Evolutionary conservation across 306 rosid genomes (phyloP).

Genomic region (Pyrus communis): DNA sequence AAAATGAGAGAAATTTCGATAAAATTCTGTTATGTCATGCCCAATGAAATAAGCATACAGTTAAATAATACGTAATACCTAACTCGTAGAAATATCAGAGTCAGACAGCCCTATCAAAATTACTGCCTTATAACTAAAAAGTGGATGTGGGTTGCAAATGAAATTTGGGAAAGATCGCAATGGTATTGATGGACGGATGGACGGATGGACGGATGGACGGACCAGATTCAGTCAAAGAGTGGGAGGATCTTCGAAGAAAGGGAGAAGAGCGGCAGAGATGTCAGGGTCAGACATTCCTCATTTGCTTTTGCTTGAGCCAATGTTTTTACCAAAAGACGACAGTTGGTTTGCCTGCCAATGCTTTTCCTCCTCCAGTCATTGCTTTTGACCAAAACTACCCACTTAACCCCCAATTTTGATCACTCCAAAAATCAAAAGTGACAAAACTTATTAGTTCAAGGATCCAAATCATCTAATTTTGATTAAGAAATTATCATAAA

Average conservation of each 20-base stretch:
- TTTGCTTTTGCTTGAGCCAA: slow-evolving; percentile 30
- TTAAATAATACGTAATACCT: no score
- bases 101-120: no score
- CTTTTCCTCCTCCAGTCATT: slow-evolving; percentile 22
- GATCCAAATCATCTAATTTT: not conserved
- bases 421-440: not conserved
- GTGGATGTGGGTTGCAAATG: not conserved
- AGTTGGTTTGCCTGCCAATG: slow-evolving; percentile 19
- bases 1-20: no score
- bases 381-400: slow-evolving; percentile 15
- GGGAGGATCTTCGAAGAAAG: slow-evolving; percentile 31
- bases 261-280: slow-evolving; percentile 29
- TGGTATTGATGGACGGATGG: not conserved
- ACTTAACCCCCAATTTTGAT: not conserved
- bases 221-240: slow-evolving; percentile 54
- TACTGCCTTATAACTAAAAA: not conserved
- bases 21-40: no score
- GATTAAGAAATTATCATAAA: not conserved
- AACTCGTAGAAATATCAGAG: no score
- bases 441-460: not conserved
- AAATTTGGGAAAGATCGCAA: not conserved
- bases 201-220: slow-evolving; percentile 13
- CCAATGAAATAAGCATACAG: no score
- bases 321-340: slow-evolving; percentile 25
- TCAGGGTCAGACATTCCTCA: slow-evolving; percentile 54